A percentile compares a stretch with the other conserved stretches of the same genome.
Conservation (phyloP, 2,329 filamentous ascomycete genomes). For the Fonsecaea pedrosoi region DNA sequence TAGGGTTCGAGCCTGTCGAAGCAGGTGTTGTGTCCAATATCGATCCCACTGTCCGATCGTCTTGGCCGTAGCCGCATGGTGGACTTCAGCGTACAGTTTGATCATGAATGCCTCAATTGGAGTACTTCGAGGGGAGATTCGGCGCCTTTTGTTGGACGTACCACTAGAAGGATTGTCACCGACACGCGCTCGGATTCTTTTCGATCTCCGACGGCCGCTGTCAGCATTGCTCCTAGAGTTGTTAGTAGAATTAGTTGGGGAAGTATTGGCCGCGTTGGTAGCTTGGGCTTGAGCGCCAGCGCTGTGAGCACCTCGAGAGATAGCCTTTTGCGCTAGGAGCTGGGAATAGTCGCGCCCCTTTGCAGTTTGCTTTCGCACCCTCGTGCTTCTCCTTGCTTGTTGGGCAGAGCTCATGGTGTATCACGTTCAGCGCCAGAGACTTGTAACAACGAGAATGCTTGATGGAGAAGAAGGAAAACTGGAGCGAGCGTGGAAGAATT, state of each 20-base stretch:
- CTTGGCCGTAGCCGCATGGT: conserved; percentile 7
- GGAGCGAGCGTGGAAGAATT: neutral
- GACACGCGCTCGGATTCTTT: neutral
- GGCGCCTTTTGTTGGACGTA: neutral
- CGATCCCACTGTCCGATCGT: neutral
- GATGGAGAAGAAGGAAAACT: neutral
- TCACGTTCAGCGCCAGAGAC: neutral
- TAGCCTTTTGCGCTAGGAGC: neutral
- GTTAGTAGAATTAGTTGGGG: neutral
- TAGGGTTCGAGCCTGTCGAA: conserved; percentile 13
- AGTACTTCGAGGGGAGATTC: neutral
- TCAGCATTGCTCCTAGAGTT: neutral
- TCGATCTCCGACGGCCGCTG: neutral
- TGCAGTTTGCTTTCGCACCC: conserved; percentile 5
- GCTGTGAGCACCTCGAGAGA: neutral
- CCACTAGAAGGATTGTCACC: neutral
- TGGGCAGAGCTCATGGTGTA: conserved; percentile 1
- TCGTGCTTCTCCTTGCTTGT: conserved; percentile 8
- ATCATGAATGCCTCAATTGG: conserved; percentile 12
- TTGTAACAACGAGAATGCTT: neutral
- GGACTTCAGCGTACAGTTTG: conserved; percentile 25
- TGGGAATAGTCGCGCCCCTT: neutral
- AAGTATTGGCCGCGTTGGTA: neutral
- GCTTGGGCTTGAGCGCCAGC: neutral
- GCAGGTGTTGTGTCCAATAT: conserved; percentile 10